These are phyloP conservation scores for Linaria vulgaris DNA, from an alignment of 257 asterid genomes.

Conservation along the genomic window DNA sequence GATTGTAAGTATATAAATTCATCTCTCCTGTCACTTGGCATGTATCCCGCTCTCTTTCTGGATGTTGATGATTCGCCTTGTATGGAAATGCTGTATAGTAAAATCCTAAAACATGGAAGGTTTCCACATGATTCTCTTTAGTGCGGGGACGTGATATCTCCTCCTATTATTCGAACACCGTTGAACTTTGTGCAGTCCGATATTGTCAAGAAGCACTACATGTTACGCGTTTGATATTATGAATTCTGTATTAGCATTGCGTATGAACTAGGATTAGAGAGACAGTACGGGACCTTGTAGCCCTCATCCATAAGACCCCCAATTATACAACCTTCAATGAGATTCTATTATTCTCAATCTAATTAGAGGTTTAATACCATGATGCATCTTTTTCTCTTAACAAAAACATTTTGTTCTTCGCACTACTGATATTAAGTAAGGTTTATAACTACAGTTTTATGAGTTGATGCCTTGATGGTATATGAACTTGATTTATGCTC, in stretches of 20 bases:
- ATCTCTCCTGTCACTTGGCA: constrained; percentile 13
- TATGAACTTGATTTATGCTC: neutral
- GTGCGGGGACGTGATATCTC: neutral
- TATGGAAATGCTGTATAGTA: constrained; percentile 12
- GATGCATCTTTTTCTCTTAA: constrained; percentile 1
- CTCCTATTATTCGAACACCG: constrained; percentile 7
- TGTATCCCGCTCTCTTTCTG: constrained; percentile 2
- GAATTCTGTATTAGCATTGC: neutral
- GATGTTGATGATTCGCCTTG: constrained; percentile 19
- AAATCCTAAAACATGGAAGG: constrained; percentile 1
- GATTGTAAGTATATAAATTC: constrained; percentile 63
- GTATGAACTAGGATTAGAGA: neutral
- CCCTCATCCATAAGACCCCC: neutral
- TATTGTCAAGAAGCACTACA: neutral
- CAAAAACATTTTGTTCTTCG: constrained; percentile 4
- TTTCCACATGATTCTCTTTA: constrained; percentile 6
- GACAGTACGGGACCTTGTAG: neutral
- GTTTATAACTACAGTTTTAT: neutral
- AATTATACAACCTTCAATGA: constrained; percentile 14
- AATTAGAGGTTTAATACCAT: neutral
- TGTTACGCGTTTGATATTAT: neutral
- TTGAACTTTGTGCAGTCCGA: neutral
- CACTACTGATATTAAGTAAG: neutral
- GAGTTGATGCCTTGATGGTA: neutral
- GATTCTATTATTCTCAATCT: neutral